Base-by-base conservation (phyloP, 345 rosid species). In the Trapa bicornis region DNA sequence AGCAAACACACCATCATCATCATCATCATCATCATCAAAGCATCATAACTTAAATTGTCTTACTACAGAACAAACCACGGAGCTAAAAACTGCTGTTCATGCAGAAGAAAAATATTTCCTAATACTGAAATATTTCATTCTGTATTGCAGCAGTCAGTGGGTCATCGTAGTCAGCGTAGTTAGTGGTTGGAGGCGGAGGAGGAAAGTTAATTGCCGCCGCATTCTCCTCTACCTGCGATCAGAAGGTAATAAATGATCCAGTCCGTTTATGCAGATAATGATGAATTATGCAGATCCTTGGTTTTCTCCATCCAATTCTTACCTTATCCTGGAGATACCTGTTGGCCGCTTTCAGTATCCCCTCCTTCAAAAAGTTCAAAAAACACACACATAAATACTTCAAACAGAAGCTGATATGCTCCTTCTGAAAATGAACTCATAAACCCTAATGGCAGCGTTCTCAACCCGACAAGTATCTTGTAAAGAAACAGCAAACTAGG, bases 291-390 rank as follows among this genome's bases (percentile, higher is more conserved):
- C 10, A 43, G 16, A 45, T 45, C 1, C 2, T 32, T 52, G 32
- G 12, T n/a, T 11, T 16, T 1, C 33, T 33, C 33, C 32, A 15
- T 61, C 48, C 0, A 7, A 45, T 7, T 16, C 29, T 58, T 79
- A 91, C 97, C 96, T 89, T 87, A 58, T 89, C 87, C 57, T 83
- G 92, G 74, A 91, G 88, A 72, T 72, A 80, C 73, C 81, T 82
- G 68, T 91, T 91, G 72, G 94, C 82, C 66, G 92, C 86, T 71
- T 76, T 80, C 79, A 91, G 76, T 63, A 86, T 72, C 68, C 86
- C 92, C 78, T 91, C 97, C 97, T 91, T 32, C 65, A 22, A 22
- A 22, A 11, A 45, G 48, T 45, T 45, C 0, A 11, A 45, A 45
- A 45, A 45, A 29, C 63, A n/a, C 68, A 13, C 56, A 64, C 41